Evolutionary conservation across 2,329 filamentous ascomycete species (phyloP).

Genomic region (Tolypocladium amazonense): DNA sequence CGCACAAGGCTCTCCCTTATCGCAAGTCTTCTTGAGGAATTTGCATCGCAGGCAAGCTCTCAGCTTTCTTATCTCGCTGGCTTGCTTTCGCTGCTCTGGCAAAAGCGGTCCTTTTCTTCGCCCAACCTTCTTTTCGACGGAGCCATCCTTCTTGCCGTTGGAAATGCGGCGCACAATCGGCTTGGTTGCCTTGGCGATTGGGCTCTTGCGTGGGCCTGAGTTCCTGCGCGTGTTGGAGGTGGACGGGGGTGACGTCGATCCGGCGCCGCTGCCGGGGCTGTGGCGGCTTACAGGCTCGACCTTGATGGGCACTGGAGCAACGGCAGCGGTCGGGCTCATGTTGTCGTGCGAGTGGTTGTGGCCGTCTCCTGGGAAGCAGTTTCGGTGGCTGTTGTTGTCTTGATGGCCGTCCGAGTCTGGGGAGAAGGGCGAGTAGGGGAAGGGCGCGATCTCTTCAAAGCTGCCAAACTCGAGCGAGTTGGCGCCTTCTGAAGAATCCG

Average conservation of each 20-base stretch:
- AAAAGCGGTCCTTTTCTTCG: slow-evolving; percentile 80
- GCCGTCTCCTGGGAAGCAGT: slow-evolving; percentile 49
- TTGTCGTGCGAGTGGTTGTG: slow-evolving; percentile 38
- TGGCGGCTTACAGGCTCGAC: slow-evolving; percentile 42
- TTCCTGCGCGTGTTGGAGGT: slow-evolving; percentile 53
- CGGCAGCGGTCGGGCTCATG: slow-evolving; percentile 58
- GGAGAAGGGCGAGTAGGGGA: slow-evolving; percentile 71
- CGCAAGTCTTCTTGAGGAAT: slow-evolving; percentile 98
- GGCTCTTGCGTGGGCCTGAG: slow-evolving; percentile 63
- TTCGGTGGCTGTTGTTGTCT: slow-evolving; percentile 49
- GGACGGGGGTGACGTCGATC: slow-evolving; percentile 49
- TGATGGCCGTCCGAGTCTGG: slow-evolving; percentile 68
- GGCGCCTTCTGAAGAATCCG: slow-evolving; percentile 70
- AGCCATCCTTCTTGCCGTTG: slow-evolving; percentile 67
- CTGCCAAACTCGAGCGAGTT: slow-evolving; percentile 60
- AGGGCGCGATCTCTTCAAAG: slow-evolving; percentile 65
- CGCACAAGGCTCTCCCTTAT: slow-evolving; percentile 92
- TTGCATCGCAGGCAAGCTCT: slow-evolving; percentile 92
- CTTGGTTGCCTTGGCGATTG: slow-evolving; percentile 71
- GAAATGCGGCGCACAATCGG: slow-evolving; percentile 71
- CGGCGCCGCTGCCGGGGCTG: slow-evolving; percentile 49
- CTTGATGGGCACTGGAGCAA: slow-evolving; percentile 61
- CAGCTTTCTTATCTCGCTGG: slow-evolving; percentile 91
- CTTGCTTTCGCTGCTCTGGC: slow-evolving; percentile 91
- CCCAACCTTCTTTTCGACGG: slow-evolving; percentile 82